Evolutionary conservation across 371 early-diverging fungal species (phyloP).

Genomic region (Mycotypha africana): DNA sequence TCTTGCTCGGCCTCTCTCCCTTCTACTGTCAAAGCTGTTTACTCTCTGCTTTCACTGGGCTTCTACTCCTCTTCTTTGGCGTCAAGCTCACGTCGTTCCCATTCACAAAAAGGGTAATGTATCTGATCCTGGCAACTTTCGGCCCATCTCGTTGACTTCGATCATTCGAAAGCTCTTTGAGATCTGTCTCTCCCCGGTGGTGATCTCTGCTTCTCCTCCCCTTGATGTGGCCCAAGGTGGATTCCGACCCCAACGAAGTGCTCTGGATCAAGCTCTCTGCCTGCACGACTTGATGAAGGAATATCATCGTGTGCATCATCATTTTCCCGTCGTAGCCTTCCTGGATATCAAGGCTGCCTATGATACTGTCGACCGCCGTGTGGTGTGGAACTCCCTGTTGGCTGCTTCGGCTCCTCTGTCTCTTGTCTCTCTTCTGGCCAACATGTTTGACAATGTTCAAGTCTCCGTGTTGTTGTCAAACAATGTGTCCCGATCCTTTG

Average conservation of each 20-base stretch:
- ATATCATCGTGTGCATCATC: background rate
- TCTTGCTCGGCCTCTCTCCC: background rate
- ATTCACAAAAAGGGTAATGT: conserved; percentile 19
- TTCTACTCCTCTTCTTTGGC: conserved; percentile 15
- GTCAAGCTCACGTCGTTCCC: conserved; percentile 18
- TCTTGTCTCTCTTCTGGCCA: conserved; percentile 2
- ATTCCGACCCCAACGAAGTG: too few relatives aligned
- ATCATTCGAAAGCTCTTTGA: conserved; percentile 18
- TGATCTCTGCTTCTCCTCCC: conserved; percentile 1
- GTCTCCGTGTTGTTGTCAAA: conserved; percentile 7
- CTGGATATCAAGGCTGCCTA: too few relatives aligned
- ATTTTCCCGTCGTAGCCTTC: conserved; percentile 10
- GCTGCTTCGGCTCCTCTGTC: too few relatives aligned
- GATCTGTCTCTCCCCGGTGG: background rate
- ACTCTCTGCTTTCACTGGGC: conserved; percentile 20
- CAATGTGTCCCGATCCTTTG: conserved; percentile 5
- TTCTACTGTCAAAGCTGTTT: conserved; percentile 1
- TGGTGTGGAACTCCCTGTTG: too few relatives aligned
- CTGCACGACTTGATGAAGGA: conserved; percentile 13
- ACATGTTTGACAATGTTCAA: conserved; percentile 15
- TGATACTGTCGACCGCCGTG: conserved; percentile 8
- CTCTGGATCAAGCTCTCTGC: too few relatives aligned
- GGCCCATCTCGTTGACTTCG: conserved; percentile 19
- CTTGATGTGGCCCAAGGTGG: conserved; percentile 27
- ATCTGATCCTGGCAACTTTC: conserved; percentile 11